phyloP scores from a whole-genome alignment of 2,329 filamentous ascomycete genomes.

The Hymenoscyphus salicellus region DNA sequence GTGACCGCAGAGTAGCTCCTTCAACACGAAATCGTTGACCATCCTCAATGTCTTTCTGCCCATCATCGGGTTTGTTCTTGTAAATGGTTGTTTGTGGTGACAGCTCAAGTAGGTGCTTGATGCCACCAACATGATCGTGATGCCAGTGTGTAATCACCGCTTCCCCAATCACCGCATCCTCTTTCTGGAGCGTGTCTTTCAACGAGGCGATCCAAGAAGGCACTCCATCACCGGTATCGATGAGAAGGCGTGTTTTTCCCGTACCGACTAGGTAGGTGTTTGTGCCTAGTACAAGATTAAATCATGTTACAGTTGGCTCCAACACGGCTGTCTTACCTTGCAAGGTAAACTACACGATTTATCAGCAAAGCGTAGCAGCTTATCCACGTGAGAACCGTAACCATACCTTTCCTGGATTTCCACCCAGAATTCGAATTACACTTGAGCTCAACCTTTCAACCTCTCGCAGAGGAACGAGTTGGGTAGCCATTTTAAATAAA shows the following conservation, averaged over 20 bases:
- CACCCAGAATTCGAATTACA: constrained; percentile 81
- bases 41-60: constrained; percentile 54
- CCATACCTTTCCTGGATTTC: constrained; percentile 79
- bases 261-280: constrained; percentile 92
- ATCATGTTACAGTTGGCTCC: neutral
- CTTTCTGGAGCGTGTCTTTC: constrained; percentile 59
- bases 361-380: constrained; percentile 13
- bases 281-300: constrained; percentile 64
- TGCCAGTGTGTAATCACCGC: constrained; percentile 92
- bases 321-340: constrained; percentile 47
- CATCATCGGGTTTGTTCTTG: constrained; percentile 59
- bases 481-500: constrained; percentile 31
- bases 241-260: constrained; percentile 69
- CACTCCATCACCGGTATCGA: constrained; percentile 82
- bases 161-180: constrained; percentile 65
- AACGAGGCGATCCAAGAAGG: constrained; percentile 70
- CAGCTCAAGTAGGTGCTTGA: constrained; percentile 62
- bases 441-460: constrained; percentile 74
- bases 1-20: constrained; percentile 65
- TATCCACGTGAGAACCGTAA: neutral
- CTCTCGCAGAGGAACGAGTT: constrained; percentile 52
- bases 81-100: constrained; percentile 63
- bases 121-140: constrained; percentile 76
- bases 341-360: constrained; percentile 51
- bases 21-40: constrained; percentile 53